Percentiles rank a stretch among this genome's conserved stretches.
Evolutionary conservation across 495 filamentous ascomycete genomes (phyloP).

Genomic region (Terfezia boudieri): DNA sequence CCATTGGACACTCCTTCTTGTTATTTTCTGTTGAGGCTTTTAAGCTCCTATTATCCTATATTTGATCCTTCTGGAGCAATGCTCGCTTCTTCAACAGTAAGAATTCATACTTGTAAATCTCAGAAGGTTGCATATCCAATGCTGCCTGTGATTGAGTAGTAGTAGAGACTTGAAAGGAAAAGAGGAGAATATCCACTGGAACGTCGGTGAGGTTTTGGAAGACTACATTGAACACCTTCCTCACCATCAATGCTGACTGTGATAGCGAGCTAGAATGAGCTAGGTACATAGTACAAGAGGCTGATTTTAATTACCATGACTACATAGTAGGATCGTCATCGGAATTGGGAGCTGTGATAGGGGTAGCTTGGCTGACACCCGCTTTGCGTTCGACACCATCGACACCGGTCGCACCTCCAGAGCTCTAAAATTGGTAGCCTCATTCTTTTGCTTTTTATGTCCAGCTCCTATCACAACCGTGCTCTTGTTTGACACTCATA

Average conservation of each 20-base stretch:
- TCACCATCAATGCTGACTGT: constrained; percentile 73
- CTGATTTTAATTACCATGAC: constrained; percentile 59
- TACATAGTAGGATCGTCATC: constrained; percentile 28
- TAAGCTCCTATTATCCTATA: no score
- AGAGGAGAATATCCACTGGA: constrained; percentile 58
- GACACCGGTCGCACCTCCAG: constrained; percentile 39
- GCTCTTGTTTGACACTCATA: no score
- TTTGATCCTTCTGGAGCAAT: constrained; percentile 38
- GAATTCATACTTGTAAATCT: constrained; percentile 67
- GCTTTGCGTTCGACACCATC: constrained; percentile 14
- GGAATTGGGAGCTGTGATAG: constrained; percentile 13
- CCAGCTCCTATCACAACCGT: no score
- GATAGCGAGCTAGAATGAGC: constrained; percentile 55
- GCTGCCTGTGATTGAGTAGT: constrained; percentile 52
- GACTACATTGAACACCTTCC: constrained; percentile 51
- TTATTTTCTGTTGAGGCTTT: no score
- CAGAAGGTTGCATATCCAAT: constrained; percentile 46
- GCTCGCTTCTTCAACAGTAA: constrained; percentile 54
- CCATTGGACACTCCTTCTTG: constrained; percentile 6
- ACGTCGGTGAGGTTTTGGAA: constrained; percentile 51
- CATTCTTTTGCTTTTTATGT: constrained; percentile 51
- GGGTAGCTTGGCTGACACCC: constrained; percentile 1
- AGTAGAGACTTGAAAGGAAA: constrained; percentile 78
- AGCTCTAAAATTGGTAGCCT: constrained; percentile 40
- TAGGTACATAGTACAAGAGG: constrained; percentile 50